Evolutionary conservation across 352 stramenopile species (phyloP), one percentile per base, ranked within the genome.

Genomic region (Phytophthora hibernalis): DNA sequence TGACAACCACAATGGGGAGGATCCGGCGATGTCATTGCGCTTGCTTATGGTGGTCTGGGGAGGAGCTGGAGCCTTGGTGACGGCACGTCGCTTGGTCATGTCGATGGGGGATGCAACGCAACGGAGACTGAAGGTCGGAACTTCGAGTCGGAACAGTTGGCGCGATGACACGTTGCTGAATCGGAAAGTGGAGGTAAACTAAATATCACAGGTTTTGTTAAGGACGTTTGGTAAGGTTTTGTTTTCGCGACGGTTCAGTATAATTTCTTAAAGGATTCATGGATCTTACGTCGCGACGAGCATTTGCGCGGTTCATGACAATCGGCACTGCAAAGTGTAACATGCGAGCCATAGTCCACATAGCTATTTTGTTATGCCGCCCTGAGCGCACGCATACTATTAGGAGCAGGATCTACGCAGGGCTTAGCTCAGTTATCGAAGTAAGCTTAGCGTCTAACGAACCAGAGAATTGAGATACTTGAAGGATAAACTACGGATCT

Each of bases 121-220:
- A 37, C 31, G 31, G 51, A 42, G 64, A 63, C 58, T 68, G 59
- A 62, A 68, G 44, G 65, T 54, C 51, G 65, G 65, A 64, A 47
- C 45, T 65, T 72, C 57, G 58, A 54, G 47, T 59, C 57, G 57
- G 38, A 66, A 53, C 53, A 38, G 24, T 54, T 65, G 51, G 26
- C 53, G 60, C 65, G 47, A 65, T 53, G 53, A 44, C 57, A 68
- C 61, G 48, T 65, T 60, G 26, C 47, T 30, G 20, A 52, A 65
- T 65, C 37, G 21, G 37, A 16, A 53, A 26, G 9, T 8, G 9
- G 20, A 65, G 56, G 58, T 0, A 9, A 38, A 59, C 26, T 8
- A 4, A 15, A 13, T 48, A 58, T 37, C 12, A 18, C 7, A 69
- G 61, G 61, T 26, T 57, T 51, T 28, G 1, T 11, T 22, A 31